phyloP scores from a whole-genome alignment of 441 rosid species.

The Erodium texanum region DNA sequence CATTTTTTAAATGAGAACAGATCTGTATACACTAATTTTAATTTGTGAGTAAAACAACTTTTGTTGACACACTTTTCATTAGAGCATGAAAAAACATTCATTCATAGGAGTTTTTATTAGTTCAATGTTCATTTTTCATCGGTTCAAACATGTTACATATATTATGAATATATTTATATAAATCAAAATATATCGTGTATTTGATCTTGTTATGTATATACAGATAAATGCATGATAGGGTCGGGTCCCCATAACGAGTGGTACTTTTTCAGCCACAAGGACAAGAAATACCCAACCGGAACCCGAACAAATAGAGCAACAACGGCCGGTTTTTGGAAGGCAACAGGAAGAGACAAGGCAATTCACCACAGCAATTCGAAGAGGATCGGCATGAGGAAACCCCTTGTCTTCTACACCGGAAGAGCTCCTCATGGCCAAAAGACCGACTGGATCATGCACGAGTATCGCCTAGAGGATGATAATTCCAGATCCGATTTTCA shows the following conservation, averaged over 20 bases:
- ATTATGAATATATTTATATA: too few relatives aligned
- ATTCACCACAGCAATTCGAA: constrained; percentile 50
- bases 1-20: too few relatives aligned
- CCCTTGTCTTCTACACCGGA: constrained; percentile 89
- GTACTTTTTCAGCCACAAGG: constrained; percentile 94
- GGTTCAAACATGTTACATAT: too few relatives aligned
- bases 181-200: too few relatives aligned
- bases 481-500: constrained; percentile 59
- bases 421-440: constrained; percentile 89
- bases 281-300: constrained; percentile 87
- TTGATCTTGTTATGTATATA: background rate
- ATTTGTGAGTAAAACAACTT: too few relatives aligned
- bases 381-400: constrained; percentile 85
- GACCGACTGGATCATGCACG: constrained; percentile 92
- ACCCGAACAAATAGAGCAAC: constrained; percentile 86
- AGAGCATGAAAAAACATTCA: too few relatives aligned
- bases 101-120: too few relatives aligned
- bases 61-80: too few relatives aligned
- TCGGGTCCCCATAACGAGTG: constrained; percentile 72
- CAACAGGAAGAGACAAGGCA: constrained; percentile 86
- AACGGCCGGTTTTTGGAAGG: constrained; percentile 87
- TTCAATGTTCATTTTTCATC: too few relatives aligned
- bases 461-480: constrained; percentile 49
- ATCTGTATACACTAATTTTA: too few relatives aligned
- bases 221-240: constrained; percentile 71